Evolutionary conservation across 2,329 filamentous ascomycete species (phyloP), one percentile per base, ranked within the genome.

Genomic region (Thelonectria olida): DNA sequence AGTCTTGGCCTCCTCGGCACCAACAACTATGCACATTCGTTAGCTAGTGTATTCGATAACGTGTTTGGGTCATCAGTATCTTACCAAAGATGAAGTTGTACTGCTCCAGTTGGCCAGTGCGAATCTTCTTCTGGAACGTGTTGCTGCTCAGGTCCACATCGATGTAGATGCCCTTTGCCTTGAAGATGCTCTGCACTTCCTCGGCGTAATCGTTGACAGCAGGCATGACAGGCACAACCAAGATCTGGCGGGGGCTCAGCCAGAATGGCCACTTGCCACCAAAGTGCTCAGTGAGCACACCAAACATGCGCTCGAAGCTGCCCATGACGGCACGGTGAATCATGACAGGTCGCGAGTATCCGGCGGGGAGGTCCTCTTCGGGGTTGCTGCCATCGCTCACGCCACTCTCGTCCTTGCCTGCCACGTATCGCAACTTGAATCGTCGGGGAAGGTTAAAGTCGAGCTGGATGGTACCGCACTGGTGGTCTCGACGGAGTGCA

Each of bases 181-280:
- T 87, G 80, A 94, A 90, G 63, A 89, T 81, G 61, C 79, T 77
- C 72, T 91, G 88, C 7, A 95, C 88, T 77, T 95, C 91, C 73
- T 89, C 82, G 65, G 91, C 91, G 76, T 96, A 93, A 73, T 89
- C 88, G 71, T 90, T 89, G 79, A 91, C 91, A 62, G 93, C 91
- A 8, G 92, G 92, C 63, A 94, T 89, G 65, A 96, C 86, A 23
- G 79, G 79, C 22, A 80, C 77, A 41, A 80, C 76, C 54, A 81
- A 83, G 65, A 96, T 87, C 78, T 96, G 92, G 52, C 92, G 86
- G n/a, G 92, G 92, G 69, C 89, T 92, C 64, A 96, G 81, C 92
- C 92, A 96, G 84, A 95, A 93, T 1, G 92, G 92, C 92, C 92
- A 96, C 81, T 93, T 93, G 70, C 92, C 92, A 55, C 85, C 92